Evolutionary conservation across 805 yeast genomes (phyloP).

Genomic region (Wickerhamomyces rabaulensis): DNA sequence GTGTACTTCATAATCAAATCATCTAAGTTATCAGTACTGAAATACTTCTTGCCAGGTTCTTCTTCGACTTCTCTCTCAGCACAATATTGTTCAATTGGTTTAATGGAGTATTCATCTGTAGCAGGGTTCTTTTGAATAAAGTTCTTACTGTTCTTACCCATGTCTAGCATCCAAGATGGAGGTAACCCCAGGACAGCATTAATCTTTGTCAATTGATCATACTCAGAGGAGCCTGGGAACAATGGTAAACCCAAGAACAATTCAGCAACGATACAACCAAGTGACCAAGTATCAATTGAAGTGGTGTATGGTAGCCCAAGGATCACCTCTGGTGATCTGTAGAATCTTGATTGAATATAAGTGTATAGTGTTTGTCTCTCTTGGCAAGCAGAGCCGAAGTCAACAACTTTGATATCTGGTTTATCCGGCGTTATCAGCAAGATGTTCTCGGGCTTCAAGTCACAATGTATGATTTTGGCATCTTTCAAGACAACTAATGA

Average conservation of each 20-base stretch:
- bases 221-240: slow-evolving; percentile 93
- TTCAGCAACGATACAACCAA: slow-evolving; percentile 91
- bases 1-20: slow-evolving; percentile 79
- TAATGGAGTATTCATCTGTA: slow-evolving; percentile 17
- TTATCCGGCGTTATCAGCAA: slow-evolving; percentile 67
- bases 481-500: slow-evolving; percentile 76
- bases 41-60: slow-evolving; percentile 81
- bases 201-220: slow-evolving; percentile 80
- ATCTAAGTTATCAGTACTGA: slow-evolving; percentile 55
- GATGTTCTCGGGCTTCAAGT: slow-evolving; percentile 93
- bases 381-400: slow-evolving; percentile 94
- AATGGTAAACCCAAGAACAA: slow-evolving; percentile 86
- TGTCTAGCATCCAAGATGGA: slow-evolving; percentile 94
- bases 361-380: slow-evolving; percentile 86
- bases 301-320: slow-evolving; percentile 89
- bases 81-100: slow-evolving; percentile 40
- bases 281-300: slow-evolving; percentile 95
- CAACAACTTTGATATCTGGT: slow-evolving; percentile 79
- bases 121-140: slow-evolving; percentile 36
- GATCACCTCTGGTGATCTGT: slow-evolving; percentile 92
- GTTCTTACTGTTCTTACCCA: slow-evolving; percentile 77
- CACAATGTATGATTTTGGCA: slow-evolving; percentile 89
- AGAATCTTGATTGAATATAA: slow-evolving; percentile 87
- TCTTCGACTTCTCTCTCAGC: slow-evolving; percentile 55
- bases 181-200: slow-evolving; percentile 81